These are phyloP conservation scores for Hylodesmum podocarpum DNA, from an alignment of 306 rosid species.

Conservation along the genomic window DNA sequence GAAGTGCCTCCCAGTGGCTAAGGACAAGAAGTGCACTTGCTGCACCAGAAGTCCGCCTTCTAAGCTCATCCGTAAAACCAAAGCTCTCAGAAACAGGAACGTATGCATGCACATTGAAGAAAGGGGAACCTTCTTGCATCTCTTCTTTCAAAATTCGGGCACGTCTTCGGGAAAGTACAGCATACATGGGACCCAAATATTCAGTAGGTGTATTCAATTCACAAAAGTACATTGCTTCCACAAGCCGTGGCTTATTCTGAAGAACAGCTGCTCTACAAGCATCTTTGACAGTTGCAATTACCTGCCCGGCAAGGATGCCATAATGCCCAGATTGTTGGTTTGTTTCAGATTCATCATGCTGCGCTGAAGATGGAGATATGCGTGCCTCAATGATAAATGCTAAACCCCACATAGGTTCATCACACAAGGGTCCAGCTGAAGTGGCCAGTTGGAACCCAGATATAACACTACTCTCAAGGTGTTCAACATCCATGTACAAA, in stretches of 20 bases:
- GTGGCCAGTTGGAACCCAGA: no score
- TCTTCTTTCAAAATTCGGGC: no score
- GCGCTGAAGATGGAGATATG: slow-evolving; percentile 44
- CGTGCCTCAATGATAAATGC: slow-evolving; percentile 67
- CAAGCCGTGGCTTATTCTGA: slow-evolving; percentile 72
- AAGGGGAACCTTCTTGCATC: no score
- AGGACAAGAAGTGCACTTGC: slow-evolving; percentile 83
- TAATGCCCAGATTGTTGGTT: slow-evolving; percentile 61
- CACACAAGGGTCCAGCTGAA: no score
- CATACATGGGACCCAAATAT: slow-evolving; percentile 78
- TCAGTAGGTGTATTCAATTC: slow-evolving; percentile 71
- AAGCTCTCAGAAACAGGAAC: slow-evolving; percentile 82
- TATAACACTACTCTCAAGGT: no score
- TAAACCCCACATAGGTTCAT: no score
- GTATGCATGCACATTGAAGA: slow-evolving; percentile 85
- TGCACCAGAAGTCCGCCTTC: slow-evolving; percentile 78
- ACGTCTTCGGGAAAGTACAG: slow-evolving; percentile 75
- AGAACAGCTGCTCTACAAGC: slow-evolving; percentile 80
- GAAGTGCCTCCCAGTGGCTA: slow-evolving; percentile 86
- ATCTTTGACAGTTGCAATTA: slow-evolving; percentile 71
- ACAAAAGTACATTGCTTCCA: slow-evolving; percentile 88
- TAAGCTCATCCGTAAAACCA: slow-evolving; percentile 84
- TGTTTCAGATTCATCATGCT: slow-evolving; percentile 49
- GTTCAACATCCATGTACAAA: no score
- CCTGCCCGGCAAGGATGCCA: slow-evolving; percentile 73